Evolutionary conservation across 2,329 filamentous ascomycete genomes (phyloP).

Genomic region (Xylariaceae sp.): DNA sequence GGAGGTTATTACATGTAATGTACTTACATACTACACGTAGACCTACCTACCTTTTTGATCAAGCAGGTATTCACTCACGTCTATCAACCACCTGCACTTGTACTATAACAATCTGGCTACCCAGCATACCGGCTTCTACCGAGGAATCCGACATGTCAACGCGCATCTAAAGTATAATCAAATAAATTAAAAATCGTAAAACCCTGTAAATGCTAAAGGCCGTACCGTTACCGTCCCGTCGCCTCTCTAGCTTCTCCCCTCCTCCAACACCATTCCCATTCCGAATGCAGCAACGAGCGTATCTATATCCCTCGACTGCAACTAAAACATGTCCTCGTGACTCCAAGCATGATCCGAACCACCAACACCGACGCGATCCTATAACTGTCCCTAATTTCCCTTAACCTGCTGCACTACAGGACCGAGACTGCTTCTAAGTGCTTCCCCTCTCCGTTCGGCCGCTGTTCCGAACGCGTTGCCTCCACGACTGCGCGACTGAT

Average conservation of each 20-base stretch:
- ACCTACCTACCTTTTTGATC: neutral
- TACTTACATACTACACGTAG: neutral
- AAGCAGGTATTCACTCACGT: neutral
- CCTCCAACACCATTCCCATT: constrained; percentile 7
- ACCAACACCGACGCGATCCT: neutral
- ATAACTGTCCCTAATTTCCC: neutral
- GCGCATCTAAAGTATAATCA: neutral
- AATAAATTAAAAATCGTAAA: neutral
- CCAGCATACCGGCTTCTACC: constrained; percentile 7
- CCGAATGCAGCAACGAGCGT: constrained; percentile 22
- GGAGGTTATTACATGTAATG: constrained; percentile 1
- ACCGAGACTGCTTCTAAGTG: no score
- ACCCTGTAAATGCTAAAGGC: no score
- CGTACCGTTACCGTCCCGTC: neutral
- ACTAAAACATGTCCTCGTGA: constrained; percentile 27
- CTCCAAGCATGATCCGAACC: constrained; percentile 12
- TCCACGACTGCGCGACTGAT: no score
- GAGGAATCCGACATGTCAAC: constrained; percentile 5
- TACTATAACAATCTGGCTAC: neutral
- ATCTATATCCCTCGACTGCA: constrained; percentile 17
- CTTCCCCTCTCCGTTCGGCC: no score
- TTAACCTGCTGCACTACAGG: no score
- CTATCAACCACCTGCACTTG: neutral
- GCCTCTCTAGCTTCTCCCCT: neutral
- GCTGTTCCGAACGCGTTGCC: no score